These are phyloP conservation scores for Discostella pseudostelligera DNA, from an alignment of 108 stramenopile genomes.

Conservation along the genomic window DNA sequence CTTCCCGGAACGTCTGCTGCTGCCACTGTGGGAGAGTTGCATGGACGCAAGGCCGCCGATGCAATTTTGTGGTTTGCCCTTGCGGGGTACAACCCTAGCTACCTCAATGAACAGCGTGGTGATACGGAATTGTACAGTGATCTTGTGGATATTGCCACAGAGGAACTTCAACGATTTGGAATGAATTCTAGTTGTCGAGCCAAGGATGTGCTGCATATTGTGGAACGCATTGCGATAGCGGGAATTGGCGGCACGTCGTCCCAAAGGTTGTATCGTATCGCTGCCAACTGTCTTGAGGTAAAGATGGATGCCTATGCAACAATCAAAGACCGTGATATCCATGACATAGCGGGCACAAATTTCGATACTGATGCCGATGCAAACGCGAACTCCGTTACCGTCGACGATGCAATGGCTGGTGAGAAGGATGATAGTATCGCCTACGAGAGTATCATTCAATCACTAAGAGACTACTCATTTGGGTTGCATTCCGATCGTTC, in stretches of 20 bases:
- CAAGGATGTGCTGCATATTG: constrained; percentile 63
- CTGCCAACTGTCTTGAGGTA: constrained; percentile 38
- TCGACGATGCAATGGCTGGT: constrained; percentile 9
- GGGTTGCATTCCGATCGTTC: constrained; percentile 62
- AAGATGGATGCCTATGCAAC: constrained; percentile 12
- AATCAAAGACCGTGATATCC: neutral
- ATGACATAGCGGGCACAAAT: neutral
- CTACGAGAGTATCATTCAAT: constrained; percentile 20
- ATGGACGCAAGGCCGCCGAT: constrained; percentile 79
- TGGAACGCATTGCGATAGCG: constrained; percentile 67
- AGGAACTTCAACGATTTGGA: constrained; percentile 66
- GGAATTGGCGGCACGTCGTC: constrained; percentile 29
- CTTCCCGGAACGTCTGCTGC: constrained; percentile 9
- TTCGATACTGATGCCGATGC: neutral
- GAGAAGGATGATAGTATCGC: constrained; percentile 19
- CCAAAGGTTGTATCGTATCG: constrained; percentile 25
- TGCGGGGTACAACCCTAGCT: constrained; percentile 42
- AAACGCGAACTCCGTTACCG: too few relatives aligned
- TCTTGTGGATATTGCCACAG: constrained; percentile 44
- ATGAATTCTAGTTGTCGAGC: constrained; percentile 54
- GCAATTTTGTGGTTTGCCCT: constrained; percentile 82
- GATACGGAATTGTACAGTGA: constrained; percentile 40
- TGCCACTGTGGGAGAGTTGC: constrained; percentile 34
- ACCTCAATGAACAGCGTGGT: too few relatives aligned
- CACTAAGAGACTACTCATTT: constrained; percentile 31